A percentile compares a stretch with the other conserved stretches of the same genome.
Evolutionary conservation across 495 filamentous ascomycete genomes (phyloP).

Genomic region (Aspergillus asperescens): DNA sequence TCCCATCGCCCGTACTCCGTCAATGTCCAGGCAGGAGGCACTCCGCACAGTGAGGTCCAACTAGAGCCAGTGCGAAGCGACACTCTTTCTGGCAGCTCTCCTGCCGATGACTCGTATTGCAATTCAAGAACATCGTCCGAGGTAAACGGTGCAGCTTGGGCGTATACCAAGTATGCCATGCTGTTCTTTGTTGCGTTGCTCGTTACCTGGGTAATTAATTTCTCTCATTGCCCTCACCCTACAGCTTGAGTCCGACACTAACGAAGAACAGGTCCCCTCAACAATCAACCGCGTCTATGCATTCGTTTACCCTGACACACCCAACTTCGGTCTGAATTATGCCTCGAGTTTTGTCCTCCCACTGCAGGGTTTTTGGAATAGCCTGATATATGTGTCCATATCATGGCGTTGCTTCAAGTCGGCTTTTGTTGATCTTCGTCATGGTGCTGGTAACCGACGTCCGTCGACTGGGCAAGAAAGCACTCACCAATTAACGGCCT

Average conservation of each 20-base stretch:
- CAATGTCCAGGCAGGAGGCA: conserved; percentile 29
- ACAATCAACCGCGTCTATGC: conserved; percentile 73
- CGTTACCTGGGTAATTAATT: conserved; percentile 63
- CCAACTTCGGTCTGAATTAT: conserved; percentile 59
- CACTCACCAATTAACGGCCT: conserved; percentile 10
- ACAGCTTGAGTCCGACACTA: neutral
- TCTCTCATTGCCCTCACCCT: neutral
- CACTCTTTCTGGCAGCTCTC: conserved; percentile 4
- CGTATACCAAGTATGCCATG: conserved; percentile 76
- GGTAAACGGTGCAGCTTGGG: conserved; percentile 52
- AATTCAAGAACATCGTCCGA: conserved; percentile 14
- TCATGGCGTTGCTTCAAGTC: conserved; percentile 37
- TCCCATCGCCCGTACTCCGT: conserved; percentile 34
- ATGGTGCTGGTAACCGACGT: conserved; percentile 1
- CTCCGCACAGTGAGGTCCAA: neutral
- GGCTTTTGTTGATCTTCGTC: conserved; percentile 15
- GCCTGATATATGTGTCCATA: conserved; percentile 70
- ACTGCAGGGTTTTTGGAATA: conserved; percentile 85
- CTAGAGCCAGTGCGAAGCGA: conserved; percentile 11
- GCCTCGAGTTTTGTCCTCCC: conserved; percentile 71
- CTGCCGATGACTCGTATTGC: neutral
- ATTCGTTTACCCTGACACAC: conserved; percentile 48
- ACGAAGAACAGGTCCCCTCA: conserved; percentile 57
- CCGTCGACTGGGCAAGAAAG: conserved; percentile 11
- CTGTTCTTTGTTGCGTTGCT: conserved; percentile 81